Percentiles rank a stretch among this genome's conserved stretches.
phyloP scores from a whole-genome alignment of 2,329 filamentous ascomycete genomes.

The Fusarium sp. region DNA sequence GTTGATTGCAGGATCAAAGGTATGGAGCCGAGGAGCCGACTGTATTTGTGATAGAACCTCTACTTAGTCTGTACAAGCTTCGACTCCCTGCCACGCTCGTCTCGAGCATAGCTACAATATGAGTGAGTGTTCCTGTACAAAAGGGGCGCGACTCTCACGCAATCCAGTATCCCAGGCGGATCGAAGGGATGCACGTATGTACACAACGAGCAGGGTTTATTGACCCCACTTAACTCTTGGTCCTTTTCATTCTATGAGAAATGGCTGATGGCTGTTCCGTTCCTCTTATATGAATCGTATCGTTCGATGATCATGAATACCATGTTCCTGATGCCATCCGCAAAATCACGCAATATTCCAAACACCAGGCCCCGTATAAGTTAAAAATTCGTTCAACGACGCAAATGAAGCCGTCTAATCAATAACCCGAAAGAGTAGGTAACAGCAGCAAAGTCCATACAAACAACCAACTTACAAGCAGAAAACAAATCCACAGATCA shows the following conservation, averaged over 20 bases:
- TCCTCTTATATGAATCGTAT: slow-evolving; percentile 12
- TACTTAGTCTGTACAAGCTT: slow-evolving; percentile 17
- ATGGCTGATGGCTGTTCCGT: slow-evolving; percentile 5
- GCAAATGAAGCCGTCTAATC: slow-evolving; percentile 21
- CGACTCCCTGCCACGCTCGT: slow-evolving; percentile 11
- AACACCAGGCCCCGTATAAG: slow-evolving; percentile 41
- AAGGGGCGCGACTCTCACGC: slow-evolving; percentile 26
- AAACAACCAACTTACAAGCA: slow-evolving; percentile 10
- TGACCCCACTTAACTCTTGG: not conserved
- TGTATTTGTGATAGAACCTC: slow-evolving; percentile 6
- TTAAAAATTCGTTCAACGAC: slow-evolving; percentile 18
- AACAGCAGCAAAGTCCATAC: slow-evolving; percentile 24
- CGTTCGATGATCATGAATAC: slow-evolving; percentile 33
- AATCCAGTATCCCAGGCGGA: slow-evolving; percentile 14
- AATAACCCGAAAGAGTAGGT: slow-evolving; percentile 21
- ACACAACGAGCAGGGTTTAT: not conserved
- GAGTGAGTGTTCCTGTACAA: not conserved
- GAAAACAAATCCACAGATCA: slow-evolving; percentile 14
- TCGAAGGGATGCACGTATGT: slow-evolving; percentile 3
- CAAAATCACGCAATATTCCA: slow-evolving; percentile 33
- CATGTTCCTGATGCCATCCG: slow-evolving; percentile 27
- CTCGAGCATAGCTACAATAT: not conserved
- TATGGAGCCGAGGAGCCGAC: not conserved
- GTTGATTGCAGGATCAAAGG: not conserved
- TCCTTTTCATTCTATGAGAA: slow-evolving; percentile 1